A percentile compares a stretch with the other conserved stretches of the same genome.
Conservation (phyloP, 441 rosid species). For the Capsella rubella region DNA sequence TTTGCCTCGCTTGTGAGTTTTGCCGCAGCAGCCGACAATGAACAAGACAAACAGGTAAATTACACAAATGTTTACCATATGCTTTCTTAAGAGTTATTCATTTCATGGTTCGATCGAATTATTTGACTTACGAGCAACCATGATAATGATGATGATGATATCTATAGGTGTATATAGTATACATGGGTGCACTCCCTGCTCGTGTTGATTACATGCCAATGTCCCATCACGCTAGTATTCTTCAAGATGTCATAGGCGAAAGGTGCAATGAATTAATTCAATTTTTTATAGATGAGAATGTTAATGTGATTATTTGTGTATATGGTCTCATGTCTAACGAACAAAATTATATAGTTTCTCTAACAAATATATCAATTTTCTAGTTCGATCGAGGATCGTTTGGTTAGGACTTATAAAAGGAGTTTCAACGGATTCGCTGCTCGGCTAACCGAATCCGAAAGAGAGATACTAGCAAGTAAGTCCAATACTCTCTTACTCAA, state of each 20-base stretch:
- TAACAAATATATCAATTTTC: not conserved
- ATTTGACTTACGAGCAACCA: not conserved
- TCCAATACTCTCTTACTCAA: not conserved
- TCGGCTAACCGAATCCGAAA: slow-evolving; percentile 44
- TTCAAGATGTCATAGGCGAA: slow-evolving; percentile 39
- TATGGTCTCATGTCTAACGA: slow-evolving; percentile 8
- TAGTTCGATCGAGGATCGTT: slow-evolving; percentile 50
- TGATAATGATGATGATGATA: slow-evolving; percentile 42
- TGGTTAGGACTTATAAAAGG: slow-evolving; percentile 54
- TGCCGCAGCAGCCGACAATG: slow-evolving; percentile 21
- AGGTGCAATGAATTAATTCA: slow-evolving; percentile 14
- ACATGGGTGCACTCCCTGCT: slow-evolving; percentile 74
- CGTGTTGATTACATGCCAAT: slow-evolving; percentile 53
- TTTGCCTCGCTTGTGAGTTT: slow-evolving; percentile 28
- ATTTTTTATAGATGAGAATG: not conserved
- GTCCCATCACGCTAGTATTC: slow-evolving; percentile 42
- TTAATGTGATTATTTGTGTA: not conserved
- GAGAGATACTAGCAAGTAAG: slow-evolving; percentile 42
- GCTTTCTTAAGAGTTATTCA: not conserved
- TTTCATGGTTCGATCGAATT: slow-evolving; percentile 9
- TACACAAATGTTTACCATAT: not conserved
- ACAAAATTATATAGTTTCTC: not conserved
- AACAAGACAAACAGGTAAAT: slow-evolving; percentile 39
- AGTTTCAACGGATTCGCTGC: slow-evolving; percentile 60
- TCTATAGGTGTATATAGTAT: slow-evolving; percentile 65